Percentiles rank a stretch among this genome's conserved stretches.
phyloP scores from a whole-genome alignment of 2,329 filamentous ascomycete species.

The Diaporthe destruens region DNA sequence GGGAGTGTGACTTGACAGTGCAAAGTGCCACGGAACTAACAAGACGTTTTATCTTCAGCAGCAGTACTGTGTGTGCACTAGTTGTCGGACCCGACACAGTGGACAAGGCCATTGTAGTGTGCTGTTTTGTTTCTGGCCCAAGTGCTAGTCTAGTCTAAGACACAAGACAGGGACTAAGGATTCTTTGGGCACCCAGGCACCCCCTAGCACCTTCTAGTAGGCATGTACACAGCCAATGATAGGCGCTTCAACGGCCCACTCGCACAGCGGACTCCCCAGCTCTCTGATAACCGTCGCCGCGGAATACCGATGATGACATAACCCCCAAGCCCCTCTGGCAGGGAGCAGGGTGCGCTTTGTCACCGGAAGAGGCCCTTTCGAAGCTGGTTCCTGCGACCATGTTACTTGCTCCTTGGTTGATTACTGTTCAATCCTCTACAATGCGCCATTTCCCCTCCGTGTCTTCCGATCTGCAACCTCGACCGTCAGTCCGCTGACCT shows the following conservation, averaged over 20 bases:
- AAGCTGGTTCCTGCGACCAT: slow-evolving; percentile 1
- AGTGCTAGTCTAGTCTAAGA: not conserved
- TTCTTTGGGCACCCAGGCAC: too few relatives aligned
- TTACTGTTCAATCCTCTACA: slow-evolving; percentile 15
- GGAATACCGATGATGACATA: slow-evolving; percentile 32
- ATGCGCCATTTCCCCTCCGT: slow-evolving; percentile 19
- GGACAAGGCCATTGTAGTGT: slow-evolving; percentile 8
- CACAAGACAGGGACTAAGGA: not conserved
- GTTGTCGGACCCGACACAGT: not conserved
- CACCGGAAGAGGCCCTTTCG: not conserved
- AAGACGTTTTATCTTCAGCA: not conserved
- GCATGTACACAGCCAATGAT: not conserved
- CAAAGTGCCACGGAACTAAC: not conserved
- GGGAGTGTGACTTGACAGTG: too few relatives aligned
- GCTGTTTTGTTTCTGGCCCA: not conserved
- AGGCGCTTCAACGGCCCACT: slow-evolving; percentile 3
- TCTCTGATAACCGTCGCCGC: slow-evolving; percentile 5
- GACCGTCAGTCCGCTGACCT: slow-evolving; percentile 21
- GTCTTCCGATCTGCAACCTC: slow-evolving; percentile 24
- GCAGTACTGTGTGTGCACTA: not conserved
- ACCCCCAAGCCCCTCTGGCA: not conserved
- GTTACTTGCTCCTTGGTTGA: not conserved
- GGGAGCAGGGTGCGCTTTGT: slow-evolving; percentile 10
- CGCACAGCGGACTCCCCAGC: not conserved
- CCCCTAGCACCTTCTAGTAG: not conserved